phyloP scores from a whole-genome alignment of 2,329 filamentous ascomycete genomes.

The Colletotrichum limetticola region DNA sequence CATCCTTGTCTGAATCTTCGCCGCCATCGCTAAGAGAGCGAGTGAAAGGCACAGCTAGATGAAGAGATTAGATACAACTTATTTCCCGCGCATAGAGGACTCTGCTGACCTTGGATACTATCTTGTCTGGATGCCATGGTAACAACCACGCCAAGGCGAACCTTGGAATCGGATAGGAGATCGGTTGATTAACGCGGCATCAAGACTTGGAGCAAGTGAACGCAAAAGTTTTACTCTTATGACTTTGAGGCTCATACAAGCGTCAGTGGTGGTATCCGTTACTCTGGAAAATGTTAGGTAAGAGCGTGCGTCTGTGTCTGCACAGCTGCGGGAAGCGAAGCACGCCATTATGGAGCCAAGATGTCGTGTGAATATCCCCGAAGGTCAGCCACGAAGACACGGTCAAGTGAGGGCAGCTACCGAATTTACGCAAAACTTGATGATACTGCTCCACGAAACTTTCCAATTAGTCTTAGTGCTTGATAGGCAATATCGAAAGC shows the following conservation, averaged over 20 bases:
- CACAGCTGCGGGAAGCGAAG: constrained; percentile 8
- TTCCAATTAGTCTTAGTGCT: no score
- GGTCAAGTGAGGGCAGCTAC: not conserved
- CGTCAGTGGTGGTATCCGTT: not conserved
- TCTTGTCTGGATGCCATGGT: constrained; percentile 8
- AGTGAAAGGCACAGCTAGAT: not conserved
- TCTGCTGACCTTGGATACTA: constrained; percentile 3
- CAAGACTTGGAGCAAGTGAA: not conserved
- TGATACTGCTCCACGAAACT: not conserved
- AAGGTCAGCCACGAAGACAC: not conserved
- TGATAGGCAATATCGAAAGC: no score
- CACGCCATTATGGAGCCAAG: constrained; percentile 27
- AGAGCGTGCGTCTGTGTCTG: not conserved
- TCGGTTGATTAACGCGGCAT: no score
- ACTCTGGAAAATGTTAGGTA: not conserved
- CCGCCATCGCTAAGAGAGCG: constrained; percentile 3
- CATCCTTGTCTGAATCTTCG: constrained; percentile 16
- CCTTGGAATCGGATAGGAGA: no score
- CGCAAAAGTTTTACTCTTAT: not conserved
- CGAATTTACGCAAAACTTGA: not conserved
- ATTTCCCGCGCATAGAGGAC: no score
- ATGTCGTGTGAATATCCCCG: constrained; percentile 13
- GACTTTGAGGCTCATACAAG: not conserved
- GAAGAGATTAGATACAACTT: not conserved
- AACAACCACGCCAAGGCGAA: not conserved